A percentile compares a stretch with the other conserved stretches of the same genome.
These are phyloP conservation scores for Kwoniella pini DNA, from an alignment of 768 basidiomycete species.

Conservation along the genomic window DNA sequence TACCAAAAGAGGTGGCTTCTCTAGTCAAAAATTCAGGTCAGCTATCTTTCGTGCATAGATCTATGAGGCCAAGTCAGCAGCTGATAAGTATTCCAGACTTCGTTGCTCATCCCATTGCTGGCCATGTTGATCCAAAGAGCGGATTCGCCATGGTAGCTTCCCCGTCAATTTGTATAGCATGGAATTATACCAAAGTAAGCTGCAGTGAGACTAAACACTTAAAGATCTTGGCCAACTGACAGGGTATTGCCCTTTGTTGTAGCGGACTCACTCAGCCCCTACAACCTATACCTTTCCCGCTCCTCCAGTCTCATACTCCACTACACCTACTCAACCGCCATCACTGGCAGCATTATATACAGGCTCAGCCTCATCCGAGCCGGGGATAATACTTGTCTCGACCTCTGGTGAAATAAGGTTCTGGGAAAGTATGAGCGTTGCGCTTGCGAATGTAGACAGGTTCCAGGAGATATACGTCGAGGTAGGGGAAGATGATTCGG, in stretches of 20 bases:
- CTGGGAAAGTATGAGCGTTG: conserved; percentile 72
- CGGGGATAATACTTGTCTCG: conserved; percentile 79
- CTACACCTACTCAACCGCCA: conserved; percentile 35
- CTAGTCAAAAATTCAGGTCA: conserved; percentile 38
- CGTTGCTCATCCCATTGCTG: conserved; percentile 26
- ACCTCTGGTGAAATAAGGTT: conserved; percentile 71
- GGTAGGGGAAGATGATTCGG: conserved; percentile 45
- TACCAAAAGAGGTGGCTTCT: conserved; percentile 38
- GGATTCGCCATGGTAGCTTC: conserved; percentile 51
- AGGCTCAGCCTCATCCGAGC: conserved; percentile 67
- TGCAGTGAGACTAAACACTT: not conserved
- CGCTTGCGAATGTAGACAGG: conserved; percentile 53
- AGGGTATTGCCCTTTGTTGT: not conserved
- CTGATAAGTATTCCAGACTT: conserved; percentile 20
- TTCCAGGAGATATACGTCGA: conserved; percentile 37
- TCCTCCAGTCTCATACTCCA: conserved; percentile 27
- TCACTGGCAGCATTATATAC: conserved; percentile 45
- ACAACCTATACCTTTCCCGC: conserved; percentile 53
- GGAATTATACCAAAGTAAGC: conserved; percentile 52
- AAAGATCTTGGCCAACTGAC: no score
- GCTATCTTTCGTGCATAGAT: conserved; percentile 8
- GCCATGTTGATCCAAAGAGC: conserved; percentile 39
- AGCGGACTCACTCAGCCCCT: conserved; percentile 45
- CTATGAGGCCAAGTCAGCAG: no score
- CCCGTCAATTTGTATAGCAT: conserved; percentile 42